These are phyloP conservation scores for Tylopilus sp. DNA, from an alignment of 1,284 basidiomycete species.

Conservation along the genomic window DNA sequence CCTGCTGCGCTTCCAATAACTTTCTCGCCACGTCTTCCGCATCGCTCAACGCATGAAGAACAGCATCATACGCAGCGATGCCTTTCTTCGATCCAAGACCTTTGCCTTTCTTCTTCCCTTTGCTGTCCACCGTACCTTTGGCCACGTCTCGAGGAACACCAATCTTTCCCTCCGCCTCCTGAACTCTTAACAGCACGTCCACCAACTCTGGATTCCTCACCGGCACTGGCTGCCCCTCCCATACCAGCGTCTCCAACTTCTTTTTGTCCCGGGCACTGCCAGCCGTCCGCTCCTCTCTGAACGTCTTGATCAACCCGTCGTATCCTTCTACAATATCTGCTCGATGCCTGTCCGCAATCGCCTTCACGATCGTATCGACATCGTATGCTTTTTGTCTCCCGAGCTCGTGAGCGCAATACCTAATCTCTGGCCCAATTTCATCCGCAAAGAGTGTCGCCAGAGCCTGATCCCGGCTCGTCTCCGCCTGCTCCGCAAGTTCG, in stretches of 20 bases:
- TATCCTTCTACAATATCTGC: slow-evolving; percentile 62
- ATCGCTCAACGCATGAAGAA: slow-evolving; percentile 78
- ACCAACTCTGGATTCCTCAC: slow-evolving; percentile 90
- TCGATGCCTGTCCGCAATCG: slow-evolving; percentile 59
- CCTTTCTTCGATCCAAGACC: slow-evolving; percentile 58
- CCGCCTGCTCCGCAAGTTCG: slow-evolving; percentile 60
- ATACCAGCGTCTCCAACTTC: slow-evolving; percentile 59
- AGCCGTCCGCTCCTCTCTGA: slow-evolving; percentile 44
- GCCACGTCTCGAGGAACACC: slow-evolving; percentile 28
- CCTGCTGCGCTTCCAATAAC: slow-evolving; percentile 75
- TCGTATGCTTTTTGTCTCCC: slow-evolving; percentile 74
- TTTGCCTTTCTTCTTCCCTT: slow-evolving; percentile 39
- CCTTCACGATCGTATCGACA: slow-evolving; percentile 73
- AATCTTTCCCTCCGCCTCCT: slow-evolving; percentile 66
- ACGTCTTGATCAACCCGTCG: slow-evolving; percentile 50
- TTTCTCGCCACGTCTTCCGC: slow-evolving; percentile 80
- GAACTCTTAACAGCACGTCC: slow-evolving; percentile 78
- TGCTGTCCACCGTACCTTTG: slow-evolving; percentile 22
- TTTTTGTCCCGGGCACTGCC: slow-evolving; percentile 45
- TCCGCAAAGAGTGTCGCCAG: slow-evolving; percentile 83
- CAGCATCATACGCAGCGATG: slow-evolving; percentile 79
- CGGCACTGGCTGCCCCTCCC: slow-evolving; percentile 82
- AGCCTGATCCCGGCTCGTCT: slow-evolving; percentile 87
- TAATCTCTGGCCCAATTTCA: slow-evolving; percentile 84
- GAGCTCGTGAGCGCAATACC: slow-evolving; percentile 89